Conservation (phyloP, 1,284 basidiomycete species). For the Caloboletus firmus region DNA sequence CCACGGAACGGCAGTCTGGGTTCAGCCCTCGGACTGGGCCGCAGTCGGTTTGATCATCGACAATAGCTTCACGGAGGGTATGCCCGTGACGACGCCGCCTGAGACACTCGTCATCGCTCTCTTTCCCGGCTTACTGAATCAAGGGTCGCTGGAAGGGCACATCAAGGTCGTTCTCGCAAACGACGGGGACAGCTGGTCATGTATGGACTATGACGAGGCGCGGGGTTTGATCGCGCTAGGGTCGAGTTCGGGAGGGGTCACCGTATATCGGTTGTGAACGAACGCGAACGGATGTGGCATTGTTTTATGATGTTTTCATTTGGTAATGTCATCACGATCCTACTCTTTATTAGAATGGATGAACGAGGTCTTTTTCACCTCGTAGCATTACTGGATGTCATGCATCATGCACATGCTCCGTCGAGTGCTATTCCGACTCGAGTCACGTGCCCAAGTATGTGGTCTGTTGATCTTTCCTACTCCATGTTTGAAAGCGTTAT, state of each 20-base stretch:
- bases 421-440: background rate
- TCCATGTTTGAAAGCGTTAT: background rate
- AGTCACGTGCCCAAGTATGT: slow-evolving; percentile 12
- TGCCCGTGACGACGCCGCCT: slow-evolving; percentile 24
- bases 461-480: slow-evolving; percentile 2
- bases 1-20: slow-evolving; percentile 58
- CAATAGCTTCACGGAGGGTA: slow-evolving; percentile 20
- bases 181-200: slow-evolving; percentile 47
- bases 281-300: background rate
- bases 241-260: slow-evolving; percentile 47
- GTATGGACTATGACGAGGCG: slow-evolving; percentile 58
- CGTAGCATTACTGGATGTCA: background rate
- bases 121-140: slow-evolving; percentile 47
- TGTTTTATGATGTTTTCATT: background rate
- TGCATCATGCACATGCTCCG: no score
- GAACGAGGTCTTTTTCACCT: background rate
- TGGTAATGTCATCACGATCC: slow-evolving; percentile 1
- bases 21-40: slow-evolving; percentile 50
- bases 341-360: slow-evolving; percentile 3
- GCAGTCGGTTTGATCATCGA: slow-evolving; percentile 36
- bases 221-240: slow-evolving; percentile 52
- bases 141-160: slow-evolving; percentile 16
- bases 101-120: slow-evolving; percentile 47
- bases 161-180: slow-evolving; percentile 33
- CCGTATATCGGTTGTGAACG: slow-evolving; percentile 42